Evolutionary conservation across 805 yeast genomes (phyloP).

Genomic region (Wickerhamiella siamensis): DNA sequence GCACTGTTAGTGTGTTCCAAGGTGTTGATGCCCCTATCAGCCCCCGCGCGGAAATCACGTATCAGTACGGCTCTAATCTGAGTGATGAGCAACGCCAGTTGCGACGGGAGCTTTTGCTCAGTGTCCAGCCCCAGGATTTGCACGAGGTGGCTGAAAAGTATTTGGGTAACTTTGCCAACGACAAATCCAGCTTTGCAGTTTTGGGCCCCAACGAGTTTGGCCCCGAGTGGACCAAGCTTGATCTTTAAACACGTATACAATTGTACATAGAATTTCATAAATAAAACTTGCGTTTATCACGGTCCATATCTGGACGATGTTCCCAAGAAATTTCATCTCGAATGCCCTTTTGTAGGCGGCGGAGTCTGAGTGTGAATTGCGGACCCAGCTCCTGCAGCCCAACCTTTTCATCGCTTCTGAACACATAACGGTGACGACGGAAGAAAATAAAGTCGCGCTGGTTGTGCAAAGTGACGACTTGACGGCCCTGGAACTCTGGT

Average conservation of each 20-base stretch:
- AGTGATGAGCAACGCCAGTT: conserved; percentile 66
- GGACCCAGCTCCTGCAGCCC: conserved; percentile 96
- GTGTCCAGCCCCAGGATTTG: conserved; percentile 49
- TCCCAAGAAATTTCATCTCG: conserved; percentile 94
- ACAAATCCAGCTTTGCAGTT: conserved; percentile 11
- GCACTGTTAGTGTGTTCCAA: conserved; percentile 84
- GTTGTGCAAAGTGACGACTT: conserved; percentile 88
- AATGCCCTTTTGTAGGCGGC: conserved; percentile 83
- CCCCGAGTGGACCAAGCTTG: conserved; percentile 10
- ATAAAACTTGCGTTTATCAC: conserved; percentile 85
- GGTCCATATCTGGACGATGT: conserved; percentile 90
- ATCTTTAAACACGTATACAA: conserved; percentile 2
- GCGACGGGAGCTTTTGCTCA: conserved; percentile 62
- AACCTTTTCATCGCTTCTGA: conserved; percentile 78
- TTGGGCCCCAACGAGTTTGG: conserved; percentile 14
- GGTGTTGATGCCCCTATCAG: conserved; percentile 80
- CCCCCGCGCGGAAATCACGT: conserved; percentile 62
- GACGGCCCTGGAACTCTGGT: conserved; percentile 92
- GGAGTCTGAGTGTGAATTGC: conserved; percentile 77
- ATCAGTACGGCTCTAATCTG: conserved; percentile 50
- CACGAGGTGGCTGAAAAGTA: conserved; percentile 54
- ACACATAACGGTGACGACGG: conserved; percentile 86
- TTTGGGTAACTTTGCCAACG: conserved; percentile 24
- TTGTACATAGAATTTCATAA: conserved; percentile 29
- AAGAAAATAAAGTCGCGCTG: conserved; percentile 93